These are phyloP conservation scores for Colletotrichum liaoningense DNA, from an alignment of 2,329 filamentous ascomycete genomes.

Conservation along the genomic window DNA sequence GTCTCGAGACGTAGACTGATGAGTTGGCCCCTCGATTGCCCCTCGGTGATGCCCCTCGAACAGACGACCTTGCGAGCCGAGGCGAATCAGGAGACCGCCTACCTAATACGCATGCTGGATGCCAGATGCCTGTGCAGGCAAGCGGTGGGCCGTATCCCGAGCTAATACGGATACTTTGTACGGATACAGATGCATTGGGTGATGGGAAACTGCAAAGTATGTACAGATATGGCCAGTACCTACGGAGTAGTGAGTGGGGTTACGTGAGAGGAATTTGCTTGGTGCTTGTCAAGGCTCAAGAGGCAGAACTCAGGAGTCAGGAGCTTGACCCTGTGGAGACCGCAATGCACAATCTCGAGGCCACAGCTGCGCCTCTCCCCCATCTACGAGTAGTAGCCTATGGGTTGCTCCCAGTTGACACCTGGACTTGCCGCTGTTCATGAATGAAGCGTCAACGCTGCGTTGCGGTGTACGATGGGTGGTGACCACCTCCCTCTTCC, in stretches of 20 bases:
- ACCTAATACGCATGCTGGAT: neutral
- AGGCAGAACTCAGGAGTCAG: neutral
- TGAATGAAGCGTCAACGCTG: neutral
- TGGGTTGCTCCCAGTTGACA: neutral
- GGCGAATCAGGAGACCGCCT: slow-evolving; percentile 26
- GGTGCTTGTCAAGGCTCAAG: neutral
- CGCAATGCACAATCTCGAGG: neutral
- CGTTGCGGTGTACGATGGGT: neutral
- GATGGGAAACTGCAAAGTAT: neutral
- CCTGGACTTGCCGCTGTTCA: neutral
- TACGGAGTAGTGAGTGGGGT: neutral
- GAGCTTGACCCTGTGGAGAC: slow-evolving; percentile 9
- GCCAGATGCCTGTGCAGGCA: slow-evolving; percentile 1
- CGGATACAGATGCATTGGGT: neutral
- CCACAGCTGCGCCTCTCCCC: slow-evolving; percentile 12
- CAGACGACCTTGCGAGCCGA: neutral
- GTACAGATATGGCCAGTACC: slow-evolving; percentile 3
- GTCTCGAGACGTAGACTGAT: slow-evolving; percentile 1
- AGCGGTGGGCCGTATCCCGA: neutral
- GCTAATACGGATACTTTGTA: neutral
- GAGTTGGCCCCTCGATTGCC: slow-evolving; percentile 17
- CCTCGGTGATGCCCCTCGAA: slow-evolving; percentile 11
- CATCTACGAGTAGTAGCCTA: neutral
- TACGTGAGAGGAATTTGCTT: neutral
- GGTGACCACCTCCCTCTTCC: neutral